Percentiles rank a stretch among this genome's conserved stretches.
These are phyloP conservation scores for Aspergillus vadensis DNA, from an alignment of 2,329 filamentous ascomycete species.

Conservation along the genomic window DNA sequence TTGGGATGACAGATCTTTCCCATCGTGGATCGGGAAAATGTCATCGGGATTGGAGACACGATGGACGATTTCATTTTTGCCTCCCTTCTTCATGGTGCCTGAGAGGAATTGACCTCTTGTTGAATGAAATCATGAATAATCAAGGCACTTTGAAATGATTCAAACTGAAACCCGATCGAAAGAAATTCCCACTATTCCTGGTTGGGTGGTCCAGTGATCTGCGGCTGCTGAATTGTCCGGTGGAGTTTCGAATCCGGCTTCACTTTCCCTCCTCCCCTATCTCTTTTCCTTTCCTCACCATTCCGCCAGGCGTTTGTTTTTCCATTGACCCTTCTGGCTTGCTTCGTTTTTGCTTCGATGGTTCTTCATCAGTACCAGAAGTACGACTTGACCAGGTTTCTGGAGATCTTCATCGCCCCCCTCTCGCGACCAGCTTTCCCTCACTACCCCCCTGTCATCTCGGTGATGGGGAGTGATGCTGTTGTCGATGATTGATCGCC, in stretches of 20 bases:
- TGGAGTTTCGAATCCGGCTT: neutral
- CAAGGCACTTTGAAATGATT: neutral
- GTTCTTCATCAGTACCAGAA: neutral
- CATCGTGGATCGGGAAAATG: neutral
- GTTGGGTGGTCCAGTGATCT: constrained; percentile 14
- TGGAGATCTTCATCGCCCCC: neutral
- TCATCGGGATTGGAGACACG: neutral
- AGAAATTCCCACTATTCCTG: neutral
- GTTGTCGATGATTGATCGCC: constrained; percentile 2
- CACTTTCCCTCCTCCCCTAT: neutral
- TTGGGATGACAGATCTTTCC: neutral
- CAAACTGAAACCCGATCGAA: neutral
- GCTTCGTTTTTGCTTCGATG: neutral
- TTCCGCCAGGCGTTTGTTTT: neutral
- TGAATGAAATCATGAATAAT: neutral
- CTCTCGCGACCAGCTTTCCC: neutral
- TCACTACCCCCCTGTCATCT: constrained; percentile 2
- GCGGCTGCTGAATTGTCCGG: constrained; percentile 7
- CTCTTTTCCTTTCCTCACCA: neutral
- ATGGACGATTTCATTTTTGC: neutral
- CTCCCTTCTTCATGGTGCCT: neutral
- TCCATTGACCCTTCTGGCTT: neutral
- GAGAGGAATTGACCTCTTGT: neutral
- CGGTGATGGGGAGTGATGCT: neutral
- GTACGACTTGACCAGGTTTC: neutral